phyloP scores from a whole-genome alignment of 768 basidiomycete species.

The Cystobasidium onofrii region DNA sequence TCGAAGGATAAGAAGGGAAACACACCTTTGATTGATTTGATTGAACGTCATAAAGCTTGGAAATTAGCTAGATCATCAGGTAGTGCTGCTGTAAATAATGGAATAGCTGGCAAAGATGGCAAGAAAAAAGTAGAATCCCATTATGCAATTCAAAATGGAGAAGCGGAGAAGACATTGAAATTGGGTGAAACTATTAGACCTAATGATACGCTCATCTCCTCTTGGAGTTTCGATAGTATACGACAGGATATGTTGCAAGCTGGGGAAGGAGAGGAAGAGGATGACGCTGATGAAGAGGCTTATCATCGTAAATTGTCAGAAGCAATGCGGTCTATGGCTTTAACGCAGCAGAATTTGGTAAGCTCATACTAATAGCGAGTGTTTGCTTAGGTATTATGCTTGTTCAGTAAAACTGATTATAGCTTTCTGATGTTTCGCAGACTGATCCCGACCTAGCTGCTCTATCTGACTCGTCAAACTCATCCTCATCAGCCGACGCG shows the following conservation, averaged over 20 bases:
- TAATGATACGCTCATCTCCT: conserved; percentile 63
- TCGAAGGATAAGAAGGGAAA: conserved; percentile 54
- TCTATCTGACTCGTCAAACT: conserved; percentile 13
- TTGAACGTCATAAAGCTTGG: conserved; percentile 76
- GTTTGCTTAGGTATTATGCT: too few species aligned
- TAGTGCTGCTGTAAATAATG: conserved; percentile 33
- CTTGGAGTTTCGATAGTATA: conserved; percentile 93
- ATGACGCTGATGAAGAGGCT: conserved; percentile 50
- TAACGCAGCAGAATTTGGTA: conserved; percentile 10
- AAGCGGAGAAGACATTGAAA: neutral
- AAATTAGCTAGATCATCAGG: conserved; percentile 53
- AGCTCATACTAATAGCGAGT: too few species aligned
- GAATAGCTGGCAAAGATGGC: neutral
- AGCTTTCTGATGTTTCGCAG: neutral
- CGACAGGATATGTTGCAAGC: conserved; percentile 46
- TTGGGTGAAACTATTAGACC: conserved; percentile 16
- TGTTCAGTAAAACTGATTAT: too few species aligned
- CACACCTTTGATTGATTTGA: conserved; percentile 72
- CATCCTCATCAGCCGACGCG: neutral
- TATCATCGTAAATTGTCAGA: conserved; percentile 6
- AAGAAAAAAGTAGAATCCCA: neutral
- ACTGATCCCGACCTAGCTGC: conserved; percentile 31
- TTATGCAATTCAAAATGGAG: neutral
- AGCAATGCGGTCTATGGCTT: conserved; percentile 10
- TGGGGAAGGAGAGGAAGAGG: conserved; percentile 14